phyloP scores from a whole-genome alignment of 805 yeast genomes.

The Wickerhamiella kazuoi region DNA sequence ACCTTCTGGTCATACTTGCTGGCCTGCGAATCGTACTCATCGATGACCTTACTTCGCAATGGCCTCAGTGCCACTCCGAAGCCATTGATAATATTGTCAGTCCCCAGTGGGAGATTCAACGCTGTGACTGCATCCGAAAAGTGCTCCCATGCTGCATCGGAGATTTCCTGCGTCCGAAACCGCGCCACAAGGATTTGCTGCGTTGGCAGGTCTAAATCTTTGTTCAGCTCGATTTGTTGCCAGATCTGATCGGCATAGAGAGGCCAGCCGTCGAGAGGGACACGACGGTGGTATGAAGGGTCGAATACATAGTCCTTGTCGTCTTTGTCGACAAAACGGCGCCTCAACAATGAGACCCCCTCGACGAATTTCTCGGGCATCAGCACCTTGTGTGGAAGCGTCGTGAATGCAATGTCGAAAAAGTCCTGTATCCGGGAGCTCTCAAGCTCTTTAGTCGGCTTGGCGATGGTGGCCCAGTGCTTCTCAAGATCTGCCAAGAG shows the following conservation, averaged over 20 bases:
- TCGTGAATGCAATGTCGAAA: slow-evolving; percentile 67
- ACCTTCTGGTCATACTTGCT: slow-evolving; percentile 54
- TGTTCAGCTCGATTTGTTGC: slow-evolving; percentile 84
- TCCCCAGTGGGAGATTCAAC: slow-evolving; percentile 15
- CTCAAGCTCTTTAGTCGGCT: slow-evolving; percentile 43
- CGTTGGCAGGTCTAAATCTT: slow-evolving; percentile 89
- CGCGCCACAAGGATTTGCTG: slow-evolving; percentile 91
- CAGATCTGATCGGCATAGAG: slow-evolving; percentile 79
- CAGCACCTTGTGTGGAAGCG: slow-evolving; percentile 70
- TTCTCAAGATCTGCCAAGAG: slow-evolving; percentile 50
- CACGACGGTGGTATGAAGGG: slow-evolving; percentile 56
- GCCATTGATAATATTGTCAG: slow-evolving; percentile 7
- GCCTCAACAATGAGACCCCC: slow-evolving; percentile 48
- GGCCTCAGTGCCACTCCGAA: slow-evolving; percentile 24
- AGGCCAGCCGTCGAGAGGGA: slow-evolving; percentile 95
- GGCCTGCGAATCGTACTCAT: slow-evolving; percentile 50
- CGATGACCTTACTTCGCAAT: slow-evolving; percentile 31
- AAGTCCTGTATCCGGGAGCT: slow-evolving; percentile 48
- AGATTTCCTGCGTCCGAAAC: slow-evolving; percentile 84
- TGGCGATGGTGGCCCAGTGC: slow-evolving; percentile 63
- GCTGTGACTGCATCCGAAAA: slow-evolving; percentile 25
- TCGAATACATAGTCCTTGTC: slow-evolving; percentile 33
- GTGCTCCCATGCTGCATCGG: slow-evolving; percentile 31
- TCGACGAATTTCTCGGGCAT: slow-evolving; percentile 51
- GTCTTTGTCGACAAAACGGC: slow-evolving; percentile 29